A percentile compares a stretch with the other conserved stretches of the same genome.
These are phyloP conservation scores for Cladophialophora psammophila DNA, from an alignment of 2,329 filamentous ascomycete species.

Conservation along the genomic window DNA sequence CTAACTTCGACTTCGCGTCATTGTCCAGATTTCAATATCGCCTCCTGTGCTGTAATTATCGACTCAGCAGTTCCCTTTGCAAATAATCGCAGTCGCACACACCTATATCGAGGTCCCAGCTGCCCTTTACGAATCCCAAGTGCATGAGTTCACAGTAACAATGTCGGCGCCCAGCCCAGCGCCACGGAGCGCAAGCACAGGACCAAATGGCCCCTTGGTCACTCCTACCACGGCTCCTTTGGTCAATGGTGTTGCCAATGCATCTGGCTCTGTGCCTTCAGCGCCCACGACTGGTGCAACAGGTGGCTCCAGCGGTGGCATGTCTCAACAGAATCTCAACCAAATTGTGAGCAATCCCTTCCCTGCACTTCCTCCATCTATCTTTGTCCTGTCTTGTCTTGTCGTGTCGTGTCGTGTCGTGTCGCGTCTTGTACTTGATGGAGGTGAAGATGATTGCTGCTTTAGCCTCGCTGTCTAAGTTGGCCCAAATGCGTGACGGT, in stretches of 20 bases:
- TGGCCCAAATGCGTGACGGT: neutral
- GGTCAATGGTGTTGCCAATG: slow-evolving; percentile 42
- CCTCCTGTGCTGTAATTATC: neutral
- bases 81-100: neutral
- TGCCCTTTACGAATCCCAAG: neutral
- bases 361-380: neutral
- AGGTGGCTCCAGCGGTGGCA: slow-evolving; percentile 48
- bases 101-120: neutral
- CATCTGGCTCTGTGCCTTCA: slow-evolving; percentile 46
- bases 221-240: slow-evolving; percentile 41
- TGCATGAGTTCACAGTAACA: slow-evolving; percentile 34
- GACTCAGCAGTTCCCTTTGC: neutral
- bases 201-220: slow-evolving; percentile 57
- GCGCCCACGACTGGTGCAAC: slow-evolving; percentile 41
- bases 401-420: neutral
- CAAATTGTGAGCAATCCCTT: slow-evolving; percentile 77
- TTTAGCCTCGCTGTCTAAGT: neutral
- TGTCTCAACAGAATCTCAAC: slow-evolving; percentile 89
- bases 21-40: neutral
- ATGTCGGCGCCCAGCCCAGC: slow-evolving; percentile 60
- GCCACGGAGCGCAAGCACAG: slow-evolving; percentile 58
- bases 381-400: neutral
- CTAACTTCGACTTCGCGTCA: neutral
- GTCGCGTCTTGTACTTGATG: neutral
- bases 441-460: neutral